Percentiles rank a stretch among this genome's conserved stretches.
Evolutionary conservation across 2,329 filamentous ascomycete genomes (phyloP).

Genomic region (Grosmannia clavigera): DNA sequence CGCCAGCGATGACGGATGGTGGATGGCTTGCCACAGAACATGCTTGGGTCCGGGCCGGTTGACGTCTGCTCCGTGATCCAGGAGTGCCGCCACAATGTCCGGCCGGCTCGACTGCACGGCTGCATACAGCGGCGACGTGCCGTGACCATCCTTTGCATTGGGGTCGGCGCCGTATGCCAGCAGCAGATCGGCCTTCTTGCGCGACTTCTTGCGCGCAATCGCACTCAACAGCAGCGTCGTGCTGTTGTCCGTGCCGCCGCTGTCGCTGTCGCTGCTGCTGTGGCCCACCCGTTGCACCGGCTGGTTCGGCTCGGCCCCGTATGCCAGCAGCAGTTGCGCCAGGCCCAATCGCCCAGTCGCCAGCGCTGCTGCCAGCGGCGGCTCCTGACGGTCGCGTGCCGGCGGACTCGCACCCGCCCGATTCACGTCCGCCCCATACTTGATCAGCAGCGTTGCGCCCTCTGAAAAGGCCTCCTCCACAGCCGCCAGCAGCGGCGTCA

Average conservation of each 20-base stretch:
- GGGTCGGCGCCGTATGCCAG: slow-evolving; percentile 47
- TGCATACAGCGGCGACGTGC: slow-evolving; percentile 51
- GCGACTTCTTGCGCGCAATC: slow-evolving; percentile 46
- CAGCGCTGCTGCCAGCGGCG: slow-evolving; percentile 39
- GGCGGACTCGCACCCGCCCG: slow-evolving; percentile 33
- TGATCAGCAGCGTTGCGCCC: slow-evolving; percentile 46
- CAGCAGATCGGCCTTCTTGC: slow-evolving; percentile 43
- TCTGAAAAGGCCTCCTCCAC: slow-evolving; percentile 42
- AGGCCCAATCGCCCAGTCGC: slow-evolving; percentile 41
- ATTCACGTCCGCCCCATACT: slow-evolving; percentile 51
- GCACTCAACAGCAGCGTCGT: slow-evolving; percentile 47
- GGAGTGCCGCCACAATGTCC: slow-evolving; percentile 38
- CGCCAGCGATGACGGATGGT: slow-evolving; percentile 44
- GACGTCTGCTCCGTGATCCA: slow-evolving; percentile 48
- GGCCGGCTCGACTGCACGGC: slow-evolving; percentile 43
- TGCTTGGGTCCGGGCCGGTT: slow-evolving; percentile 60
- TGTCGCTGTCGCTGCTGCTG: slow-evolving; percentile 18
- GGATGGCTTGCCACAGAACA: slow-evolving; percentile 53
- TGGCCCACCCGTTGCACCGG: slow-evolving; percentile 21
- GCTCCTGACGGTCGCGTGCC: slow-evolving; percentile 25
- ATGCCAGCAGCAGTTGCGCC: slow-evolving; percentile 46
- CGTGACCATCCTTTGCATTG: slow-evolving; percentile 46
- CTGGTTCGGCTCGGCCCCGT: slow-evolving; percentile 45
- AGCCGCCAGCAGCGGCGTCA: slow-evolving; percentile 37
- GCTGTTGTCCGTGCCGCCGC: slow-evolving; percentile 25